phyloP scores from a whole-genome alignment of 2,329 filamentous ascomycete genomes.

The Exophiala sp. region DNA sequence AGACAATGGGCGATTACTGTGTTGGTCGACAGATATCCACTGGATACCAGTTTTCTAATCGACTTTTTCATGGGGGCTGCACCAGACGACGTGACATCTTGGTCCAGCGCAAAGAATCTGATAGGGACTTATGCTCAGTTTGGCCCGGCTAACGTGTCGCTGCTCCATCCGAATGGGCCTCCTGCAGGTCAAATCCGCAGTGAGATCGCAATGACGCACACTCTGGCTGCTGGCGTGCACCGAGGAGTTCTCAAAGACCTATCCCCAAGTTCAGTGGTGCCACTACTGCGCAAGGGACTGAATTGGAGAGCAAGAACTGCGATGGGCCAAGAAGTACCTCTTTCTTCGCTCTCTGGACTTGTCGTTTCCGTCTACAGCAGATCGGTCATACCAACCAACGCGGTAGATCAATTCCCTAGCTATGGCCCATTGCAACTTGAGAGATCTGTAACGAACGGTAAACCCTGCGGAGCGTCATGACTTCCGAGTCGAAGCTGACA shows the following conservation, averaged over 20 bases:
- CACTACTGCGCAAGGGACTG: conserved; percentile 22
- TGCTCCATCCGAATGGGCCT: conserved; percentile 15
- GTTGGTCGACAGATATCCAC: conserved; percentile 49
- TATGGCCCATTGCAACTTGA: conserved; percentile 25
- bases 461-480: conserved; percentile 13
- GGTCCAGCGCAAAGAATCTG: conserved; percentile 54
- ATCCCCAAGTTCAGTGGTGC: conserved; percentile 18
- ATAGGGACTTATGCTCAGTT: conserved; percentile 62
- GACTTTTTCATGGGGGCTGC: conserved; percentile 65
- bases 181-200: conserved; percentile 17
- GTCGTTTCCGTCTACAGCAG: conserved; percentile 25
- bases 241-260: conserved; percentile 23
- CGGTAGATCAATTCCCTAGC: conserved; percentile 15
- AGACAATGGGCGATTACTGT: conserved; percentile 67
- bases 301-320: conserved; percentile 19
- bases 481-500: neutral
- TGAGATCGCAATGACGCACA: conserved; percentile 26
- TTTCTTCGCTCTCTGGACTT: conserved; percentile 15
- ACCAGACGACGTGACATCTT: conserved; percentile 44
- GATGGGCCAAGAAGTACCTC: conserved; percentile 17
- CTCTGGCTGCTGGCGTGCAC: conserved; percentile 20
- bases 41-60: conserved; percentile 61
- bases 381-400: conserved; percentile 15
- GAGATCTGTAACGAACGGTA: conserved; percentile 13
- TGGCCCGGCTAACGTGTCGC: conserved; percentile 19